These are phyloP conservation scores for Yamadazyma conglobata DNA, from an alignment of 1,139 yeast species.

Conservation along the genomic window DNA sequence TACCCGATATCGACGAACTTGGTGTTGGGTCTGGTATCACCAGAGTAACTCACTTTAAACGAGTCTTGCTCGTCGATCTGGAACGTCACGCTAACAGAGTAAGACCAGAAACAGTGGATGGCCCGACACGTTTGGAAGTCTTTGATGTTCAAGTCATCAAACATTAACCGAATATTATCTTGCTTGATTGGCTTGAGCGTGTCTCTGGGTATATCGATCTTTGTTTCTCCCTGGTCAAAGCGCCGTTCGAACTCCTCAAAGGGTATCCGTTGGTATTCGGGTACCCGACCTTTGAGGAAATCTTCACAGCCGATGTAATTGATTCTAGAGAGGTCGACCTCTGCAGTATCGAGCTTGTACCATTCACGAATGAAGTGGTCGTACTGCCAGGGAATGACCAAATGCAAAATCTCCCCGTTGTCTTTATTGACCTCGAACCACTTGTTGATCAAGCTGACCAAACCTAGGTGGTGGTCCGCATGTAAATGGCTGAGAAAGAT, in stretches of 20 bases:
- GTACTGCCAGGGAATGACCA: conserved; percentile 78
- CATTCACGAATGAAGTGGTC: conserved; percentile 68
- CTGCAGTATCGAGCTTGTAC: conserved; percentile 50
- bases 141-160: conserved; percentile 23
- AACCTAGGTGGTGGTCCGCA: conserved; percentile 95
- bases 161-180: conserved; percentile 20
- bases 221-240: conserved; percentile 21
- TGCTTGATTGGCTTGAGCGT: conserved; percentile 17
- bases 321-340: conserved; percentile 41
- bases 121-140: conserved; percentile 66
- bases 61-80: conserved; percentile 22
- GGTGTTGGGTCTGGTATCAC: conserved; percentile 86
- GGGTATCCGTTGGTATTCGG: conserved; percentile 25
- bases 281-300: conserved; percentile 30
- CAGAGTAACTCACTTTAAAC: conserved; percentile 83
- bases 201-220: conserved; percentile 19
- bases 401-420: conserved; percentile 37
- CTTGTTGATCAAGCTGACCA: conserved; percentile 61
- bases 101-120: conserved; percentile 80
- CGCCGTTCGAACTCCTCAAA: conserved; percentile 33
- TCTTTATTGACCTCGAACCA: conserved; percentile 51
- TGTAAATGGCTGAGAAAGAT: conserved; percentile 86
- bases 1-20: conserved; percentile 60
- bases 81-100: conserved; percentile 63
- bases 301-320: conserved; percentile 68